Evolutionary conservation across 2,329 filamentous ascomycete genomes (phyloP), one percentile per base, ranked within the genome.

Genomic region (Piedraia hortae): DNA sequence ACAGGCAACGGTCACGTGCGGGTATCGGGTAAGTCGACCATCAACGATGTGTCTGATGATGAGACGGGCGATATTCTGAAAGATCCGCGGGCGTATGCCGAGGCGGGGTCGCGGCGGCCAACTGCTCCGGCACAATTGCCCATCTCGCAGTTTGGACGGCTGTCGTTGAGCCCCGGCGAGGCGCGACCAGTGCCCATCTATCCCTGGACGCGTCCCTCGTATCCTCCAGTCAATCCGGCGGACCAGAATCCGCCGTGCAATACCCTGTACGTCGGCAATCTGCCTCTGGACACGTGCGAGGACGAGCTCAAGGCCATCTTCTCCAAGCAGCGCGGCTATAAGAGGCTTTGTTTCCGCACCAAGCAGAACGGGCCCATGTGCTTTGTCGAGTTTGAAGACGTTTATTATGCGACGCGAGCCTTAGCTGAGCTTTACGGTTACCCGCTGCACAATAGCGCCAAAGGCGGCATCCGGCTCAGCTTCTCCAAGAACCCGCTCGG

Each of bases 161-260:
- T 90, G 23, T 73, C 71, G 5, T 48, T 89, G 25, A 70, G 68
- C 35, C 75, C 71, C n/a, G 56, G 51, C 21, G n/a, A n/a, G n/a
- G n/a, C n/a, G 51, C 52, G 27, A 39, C 40, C 18, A 18, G 18
- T 21, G 19, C 24, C 14, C n/a, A n/a, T n/a, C n/a, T n/a, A n/a
- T n/a, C 16, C 16, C 16, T 46, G 61, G 34, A 43, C 50, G 5
- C 58, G 54, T 36, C 62, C 64, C 30, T 69, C 67, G 28, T 73
- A 77, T 29, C 82, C 82, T 8, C 71, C 80, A 0, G 73, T 75
- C 28, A 93, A 93, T 34, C 82, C 80, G 1, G 80, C 82, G 7
- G 82, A 97, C 39, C 74, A 91, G 45, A 91, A 93, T 35, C 82
- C 82, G 1, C 85, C 85, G 0, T 93, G 85, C 57, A 93, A 97